Evolutionary conservation across 148 eudicot species (phyloP), one percentile per base, ranked within the genome.

Genomic region (Dianthus caryophyllus): DNA sequence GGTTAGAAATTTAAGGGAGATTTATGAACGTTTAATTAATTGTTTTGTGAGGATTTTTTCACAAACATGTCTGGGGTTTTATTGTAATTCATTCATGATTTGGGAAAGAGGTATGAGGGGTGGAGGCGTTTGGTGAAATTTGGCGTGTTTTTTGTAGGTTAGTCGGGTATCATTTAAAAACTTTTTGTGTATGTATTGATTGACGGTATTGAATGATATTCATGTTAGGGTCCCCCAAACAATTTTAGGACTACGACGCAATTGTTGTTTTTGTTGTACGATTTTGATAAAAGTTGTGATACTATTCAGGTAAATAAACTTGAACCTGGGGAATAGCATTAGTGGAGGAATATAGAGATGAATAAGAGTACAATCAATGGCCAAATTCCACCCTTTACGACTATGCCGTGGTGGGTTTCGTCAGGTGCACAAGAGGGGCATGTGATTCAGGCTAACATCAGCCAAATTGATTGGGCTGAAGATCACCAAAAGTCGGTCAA

Each of bases 331-430:
- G 18, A 69, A 64, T 52, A 64, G 25, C 20, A 72, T 30, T 46
- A 59, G 61, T 46, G 20, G 63, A 52, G 9, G 51, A 47, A 46
- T 33, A 41, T 4, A 75, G 69, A 52, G 68, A 75, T 75, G 78
- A 69, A 75, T 62, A 75, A 75, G 68, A 41, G 63, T 74, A 60
- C 29, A 29, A 22, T 55, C 20, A 61, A 69, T 29, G n/a, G 63
- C 16, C 68, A 68, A 43, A 27, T 44, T 12, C 39, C 58, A 22
- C 51, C 68, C 0, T 36, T 75, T 56, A 36, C 59, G 36, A 17
- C 73, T 56, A 64, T 69, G 56, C 69, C 69, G 8, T 75, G 78
- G 78, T 75, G 78, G 78, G 78, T 54, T 31, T 33, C 64, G 18
- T 55, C 49, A 16, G 78, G 73, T 24, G 63, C 72, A 55, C 78